These are phyloP conservation scores for Apocynum venetum DNA, from an alignment of 257 asterid species.

Conservation along the genomic window DNA sequence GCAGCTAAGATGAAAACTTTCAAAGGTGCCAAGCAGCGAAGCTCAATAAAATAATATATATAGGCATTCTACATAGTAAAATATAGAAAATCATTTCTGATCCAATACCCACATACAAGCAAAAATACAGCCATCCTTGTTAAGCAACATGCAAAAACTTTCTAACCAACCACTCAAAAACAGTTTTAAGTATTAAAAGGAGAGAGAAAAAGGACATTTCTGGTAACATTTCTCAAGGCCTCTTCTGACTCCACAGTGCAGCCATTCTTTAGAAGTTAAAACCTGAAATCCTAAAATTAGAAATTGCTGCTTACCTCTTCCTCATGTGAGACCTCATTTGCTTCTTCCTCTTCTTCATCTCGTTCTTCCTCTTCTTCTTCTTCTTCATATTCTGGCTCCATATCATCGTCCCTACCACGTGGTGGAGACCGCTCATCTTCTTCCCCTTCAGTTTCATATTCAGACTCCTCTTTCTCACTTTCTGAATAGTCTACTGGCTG, in stretches of 20 bases:
- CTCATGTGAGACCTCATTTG: conserved; percentile 78
- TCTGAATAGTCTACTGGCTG: conserved; percentile 72
- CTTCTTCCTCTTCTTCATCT: conserved; percentile 62
- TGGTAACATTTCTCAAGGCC: conserved; percentile 7
- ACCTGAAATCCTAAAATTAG: conserved; percentile 10
- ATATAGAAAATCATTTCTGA: not conserved
- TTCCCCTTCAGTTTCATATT: conserved; percentile 94
- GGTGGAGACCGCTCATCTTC: conserved; percentile 60
- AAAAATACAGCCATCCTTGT: not conserved
- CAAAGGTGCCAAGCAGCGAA: not conserved
- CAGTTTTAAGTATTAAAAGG: not conserved
- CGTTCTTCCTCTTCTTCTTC: conserved; percentile 75
- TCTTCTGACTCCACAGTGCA: conserved; percentile 1
- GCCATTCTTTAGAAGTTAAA: conserved; percentile 6
- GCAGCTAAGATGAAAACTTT: not conserved
- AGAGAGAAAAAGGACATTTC: not conserved
- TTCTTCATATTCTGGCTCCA: conserved; percentile 64
- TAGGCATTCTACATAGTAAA: not conserved
- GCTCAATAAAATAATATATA: not conserved
- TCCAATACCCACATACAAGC: not conserved
- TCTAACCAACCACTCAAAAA: not conserved
- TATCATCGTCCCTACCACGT: conserved; percentile 50
- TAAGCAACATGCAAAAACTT: not conserved
- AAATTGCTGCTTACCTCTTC: conserved; percentile 65
- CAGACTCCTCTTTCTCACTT: conserved; percentile 90